Evolutionary conservation across 768 basidiomycete species (phyloP).

Genomic region (Suillus variegatus): DNA sequence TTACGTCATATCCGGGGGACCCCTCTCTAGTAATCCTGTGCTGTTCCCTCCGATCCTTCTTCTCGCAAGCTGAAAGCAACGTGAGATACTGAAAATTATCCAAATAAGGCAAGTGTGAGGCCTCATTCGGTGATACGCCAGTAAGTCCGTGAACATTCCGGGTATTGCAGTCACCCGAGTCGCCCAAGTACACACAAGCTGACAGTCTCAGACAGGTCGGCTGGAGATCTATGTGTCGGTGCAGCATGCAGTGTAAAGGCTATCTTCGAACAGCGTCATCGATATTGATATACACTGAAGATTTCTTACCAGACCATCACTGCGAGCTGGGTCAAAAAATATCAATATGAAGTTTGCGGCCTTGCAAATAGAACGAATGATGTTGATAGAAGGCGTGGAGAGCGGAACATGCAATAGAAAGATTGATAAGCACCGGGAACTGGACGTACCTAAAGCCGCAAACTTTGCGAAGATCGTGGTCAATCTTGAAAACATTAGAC

Average conservation of each 20-base stretch:
- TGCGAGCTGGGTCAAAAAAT: background rate
- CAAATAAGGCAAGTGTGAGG: background rate
- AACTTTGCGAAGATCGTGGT: background rate
- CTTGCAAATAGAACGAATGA: background rate
- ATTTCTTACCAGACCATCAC: background rate
- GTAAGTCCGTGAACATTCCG: constrained; percentile 5
- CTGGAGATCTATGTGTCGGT: background rate
- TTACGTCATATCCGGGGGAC: constrained; percentile 23
- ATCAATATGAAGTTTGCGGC: no score
- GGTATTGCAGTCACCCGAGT: constrained; percentile 2
- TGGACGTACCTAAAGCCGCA: constrained; percentile 7
- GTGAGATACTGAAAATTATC: background rate
- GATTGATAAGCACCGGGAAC: constrained; percentile 6
- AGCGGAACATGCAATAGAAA: background rate
- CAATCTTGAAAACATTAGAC: background rate
- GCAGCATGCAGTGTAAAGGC: background rate
- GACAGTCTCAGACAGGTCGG: background rate
- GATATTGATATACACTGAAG: background rate
- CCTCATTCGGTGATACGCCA: background rate
- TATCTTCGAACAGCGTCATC: background rate
- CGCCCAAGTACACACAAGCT: background rate
- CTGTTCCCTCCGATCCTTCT: background rate
- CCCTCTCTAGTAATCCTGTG: constrained; percentile 26
- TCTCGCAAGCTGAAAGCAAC: background rate
- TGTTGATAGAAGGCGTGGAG: background rate